Evolutionary conservation across 2,329 filamentous ascomycete species (phyloP), one percentile per base, ranked within the genome.

Genomic region (Eutypa lata): DNA sequence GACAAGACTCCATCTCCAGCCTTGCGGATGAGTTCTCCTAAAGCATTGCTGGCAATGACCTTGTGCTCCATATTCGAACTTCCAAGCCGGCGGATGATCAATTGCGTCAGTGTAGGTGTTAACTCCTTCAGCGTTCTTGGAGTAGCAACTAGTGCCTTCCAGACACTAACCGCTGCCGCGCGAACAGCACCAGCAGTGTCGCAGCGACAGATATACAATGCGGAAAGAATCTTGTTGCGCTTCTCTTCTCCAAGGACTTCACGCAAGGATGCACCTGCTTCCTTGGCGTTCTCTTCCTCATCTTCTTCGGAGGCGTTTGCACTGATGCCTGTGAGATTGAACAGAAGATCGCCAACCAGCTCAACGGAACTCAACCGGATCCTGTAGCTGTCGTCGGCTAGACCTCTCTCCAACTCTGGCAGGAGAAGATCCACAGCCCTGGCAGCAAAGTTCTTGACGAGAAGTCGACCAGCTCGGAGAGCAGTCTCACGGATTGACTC

Each of bases 1-100:
- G 91, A 84, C 57, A 99, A 79, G 53, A 99, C 92, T 52, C 91
- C 89, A 70, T 99, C 94, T 56, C 95, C 94, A 65, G 94, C 93
- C 73, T 96, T 97, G 65, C 94, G 88, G 66, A 99, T 97, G 60
- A 99, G 84, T 70, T 99, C 94, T 66, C 94, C 94, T 52, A 99
- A 81, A 47, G 94, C 91, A 70, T 97, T 97, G 70, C 93, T 93
- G 60, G 95, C 94, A 77, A 99, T 99, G 62, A 96, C 89, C 77
- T 97, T 97, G 72, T 99, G 94, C 71, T 99, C 94, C 87, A 96
- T 92, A 67, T 97, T 97, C 45, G 92, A 89, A 70, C 92, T 97
- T 57, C 91, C 94, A 61, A 99, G 82, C 47, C 94, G 89, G 54
- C 90, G 86, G 68, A 99, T 97, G 63, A 99, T 88, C 58, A 99